Evolutionary conservation across 2,329 filamentous ascomycete species (phyloP).

Genomic region (Biscogniauxia sp.): DNA sequence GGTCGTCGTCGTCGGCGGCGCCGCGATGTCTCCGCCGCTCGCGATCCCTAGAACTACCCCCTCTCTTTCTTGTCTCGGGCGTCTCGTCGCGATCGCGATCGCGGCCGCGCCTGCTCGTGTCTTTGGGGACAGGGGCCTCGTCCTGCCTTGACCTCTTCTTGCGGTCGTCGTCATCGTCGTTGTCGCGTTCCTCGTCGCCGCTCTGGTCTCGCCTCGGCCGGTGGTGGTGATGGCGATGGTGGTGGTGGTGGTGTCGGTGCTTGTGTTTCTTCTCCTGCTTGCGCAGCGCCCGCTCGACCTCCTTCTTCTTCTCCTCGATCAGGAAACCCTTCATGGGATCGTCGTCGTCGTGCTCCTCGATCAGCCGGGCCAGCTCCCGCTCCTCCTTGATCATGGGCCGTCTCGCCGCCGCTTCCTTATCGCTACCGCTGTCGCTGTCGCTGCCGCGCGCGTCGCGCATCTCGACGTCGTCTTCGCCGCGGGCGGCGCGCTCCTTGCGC

Average conservation of each 20-base stretch:
- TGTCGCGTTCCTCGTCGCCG: slow-evolving; percentile 3
- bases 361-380: slow-evolving; percentile 70
- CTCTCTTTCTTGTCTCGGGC: slow-evolving; percentile 24
- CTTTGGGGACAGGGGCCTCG: slow-evolving; percentile 29
- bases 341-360: slow-evolving; percentile 84
- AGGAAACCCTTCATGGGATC: slow-evolving; percentile 96
- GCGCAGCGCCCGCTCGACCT: slow-evolving; percentile 70
- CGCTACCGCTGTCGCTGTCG: slow-evolving; percentile 43
- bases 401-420: slow-evolving; percentile 34
- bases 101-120: slow-evolving; percentile 20
- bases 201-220: slow-evolving; percentile 36
- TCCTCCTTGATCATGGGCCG: slow-evolving; percentile 77
- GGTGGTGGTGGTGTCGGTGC: slow-evolving; percentile 37
- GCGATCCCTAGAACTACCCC: slow-evolving; percentile 25
- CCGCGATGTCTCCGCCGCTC: slow-evolving; percentile 32
- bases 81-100: slow-evolving; percentile 30
- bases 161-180: slow-evolving; percentile 13
- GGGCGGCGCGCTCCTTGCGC: slow-evolving; percentile 47
- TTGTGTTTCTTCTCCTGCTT: slow-evolving; percentile 47
- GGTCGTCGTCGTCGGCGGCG: slow-evolving; percentile 17
- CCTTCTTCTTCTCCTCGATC: slow-evolving; percentile 87
- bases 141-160: slow-evolving; percentile 39
- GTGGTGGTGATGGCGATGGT: slow-evolving; percentile 43
- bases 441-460: slow-evolving; percentile 35
- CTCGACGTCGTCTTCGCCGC: slow-evolving; percentile 32